These are phyloP conservation scores for Geotrichum phurueaensis DNA, from an alignment of 1,139 yeast species.

Conservation along the genomic window DNA sequence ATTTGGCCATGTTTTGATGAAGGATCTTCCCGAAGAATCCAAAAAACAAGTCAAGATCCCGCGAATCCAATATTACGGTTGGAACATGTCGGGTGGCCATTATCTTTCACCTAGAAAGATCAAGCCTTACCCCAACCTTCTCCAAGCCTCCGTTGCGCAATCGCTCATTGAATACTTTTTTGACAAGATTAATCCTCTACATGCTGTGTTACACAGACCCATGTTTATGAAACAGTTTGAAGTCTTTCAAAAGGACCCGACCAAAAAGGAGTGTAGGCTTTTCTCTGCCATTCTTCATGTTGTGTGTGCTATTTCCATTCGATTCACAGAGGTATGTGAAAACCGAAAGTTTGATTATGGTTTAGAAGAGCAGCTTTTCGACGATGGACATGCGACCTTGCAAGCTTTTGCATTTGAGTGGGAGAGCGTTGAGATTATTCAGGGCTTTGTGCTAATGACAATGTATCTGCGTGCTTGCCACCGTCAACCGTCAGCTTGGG, in stretches of 20 bases:
- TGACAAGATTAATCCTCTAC: conserved; percentile 49
- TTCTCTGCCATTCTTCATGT: conserved; percentile 50
- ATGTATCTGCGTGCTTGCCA: conserved; percentile 51
- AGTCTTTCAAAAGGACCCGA: conserved; percentile 33
- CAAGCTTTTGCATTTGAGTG: conserved; percentile 54
- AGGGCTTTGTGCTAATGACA: conserved; percentile 53
- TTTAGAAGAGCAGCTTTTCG: conserved; percentile 50
- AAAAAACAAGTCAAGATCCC: conserved; percentile 44
- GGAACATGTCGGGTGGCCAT: conserved; percentile 59
- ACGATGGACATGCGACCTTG: conserved; percentile 45
- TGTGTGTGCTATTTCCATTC: conserved; percentile 47
- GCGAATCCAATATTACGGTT: conserved; percentile 57
- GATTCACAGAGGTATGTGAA: conserved; percentile 48
- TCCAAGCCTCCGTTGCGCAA: conserved; percentile 11
- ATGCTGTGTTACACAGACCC: conserved; percentile 49
- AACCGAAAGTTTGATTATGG: conserved; percentile 33
- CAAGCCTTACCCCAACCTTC: conserved; percentile 27
- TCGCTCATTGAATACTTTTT: conserved; percentile 41
- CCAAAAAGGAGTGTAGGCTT: conserved; percentile 34
- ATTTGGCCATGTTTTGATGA: conserved; percentile 15
- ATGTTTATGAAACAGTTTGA: conserved; percentile 50
- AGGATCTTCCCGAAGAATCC: conserved; percentile 29
- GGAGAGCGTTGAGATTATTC: conserved; percentile 62
- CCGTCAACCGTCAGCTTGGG: conserved; percentile 52
- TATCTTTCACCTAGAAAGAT: conserved; percentile 43